Evolutionary conservation across 1,139 yeast species (phyloP).

Genomic region (Geotrichum bryndzae): DNA sequence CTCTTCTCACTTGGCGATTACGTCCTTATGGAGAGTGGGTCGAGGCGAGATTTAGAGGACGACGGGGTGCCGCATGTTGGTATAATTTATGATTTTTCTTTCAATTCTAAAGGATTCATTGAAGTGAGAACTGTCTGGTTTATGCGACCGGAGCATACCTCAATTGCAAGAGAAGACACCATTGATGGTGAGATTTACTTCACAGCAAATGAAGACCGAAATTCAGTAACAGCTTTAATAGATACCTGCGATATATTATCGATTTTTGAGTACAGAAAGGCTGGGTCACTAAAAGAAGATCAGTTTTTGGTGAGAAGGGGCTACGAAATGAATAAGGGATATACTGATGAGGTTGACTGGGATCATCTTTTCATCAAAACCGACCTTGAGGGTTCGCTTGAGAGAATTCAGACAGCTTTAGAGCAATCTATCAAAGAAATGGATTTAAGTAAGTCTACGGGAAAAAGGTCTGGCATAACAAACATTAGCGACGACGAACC

Average conservation of each 20-base stretch:
- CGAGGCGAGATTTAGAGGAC: slow-evolving; percentile 8
- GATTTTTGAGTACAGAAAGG: not conserved
- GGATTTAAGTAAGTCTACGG: not conserved
- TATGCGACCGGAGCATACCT: slow-evolving; percentile 16
- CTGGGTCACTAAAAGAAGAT: not conserved
- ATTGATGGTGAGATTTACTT: slow-evolving; percentile 20
- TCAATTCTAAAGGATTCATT: slow-evolving; percentile 20
- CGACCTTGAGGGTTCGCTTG: not conserved
- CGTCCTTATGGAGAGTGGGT: slow-evolving; percentile 21
- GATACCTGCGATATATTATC: slow-evolving; percentile 21
- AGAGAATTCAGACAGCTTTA: not conserved
- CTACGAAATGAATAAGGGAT: slow-evolving; percentile 1
- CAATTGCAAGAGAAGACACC: slow-evolving; percentile 4
- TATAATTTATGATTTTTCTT: slow-evolving; percentile 22
- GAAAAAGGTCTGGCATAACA: not conserved
- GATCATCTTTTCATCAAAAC: not conserved
- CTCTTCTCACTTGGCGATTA: slow-evolving; percentile 23
- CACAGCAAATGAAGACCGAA: slow-evolving; percentile 22
- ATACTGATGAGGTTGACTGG: slow-evolving; percentile 6
- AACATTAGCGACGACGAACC: not conserved
- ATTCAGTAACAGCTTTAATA: slow-evolving; percentile 21
- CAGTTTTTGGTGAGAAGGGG: slow-evolving; percentile 13
- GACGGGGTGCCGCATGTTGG: slow-evolving; percentile 21
- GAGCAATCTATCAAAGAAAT: not conserved
- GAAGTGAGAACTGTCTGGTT: slow-evolving; percentile 24